Conservation (phyloP, 129 eudicot genomes). For the Centrapalus pauciflorus region DNA sequence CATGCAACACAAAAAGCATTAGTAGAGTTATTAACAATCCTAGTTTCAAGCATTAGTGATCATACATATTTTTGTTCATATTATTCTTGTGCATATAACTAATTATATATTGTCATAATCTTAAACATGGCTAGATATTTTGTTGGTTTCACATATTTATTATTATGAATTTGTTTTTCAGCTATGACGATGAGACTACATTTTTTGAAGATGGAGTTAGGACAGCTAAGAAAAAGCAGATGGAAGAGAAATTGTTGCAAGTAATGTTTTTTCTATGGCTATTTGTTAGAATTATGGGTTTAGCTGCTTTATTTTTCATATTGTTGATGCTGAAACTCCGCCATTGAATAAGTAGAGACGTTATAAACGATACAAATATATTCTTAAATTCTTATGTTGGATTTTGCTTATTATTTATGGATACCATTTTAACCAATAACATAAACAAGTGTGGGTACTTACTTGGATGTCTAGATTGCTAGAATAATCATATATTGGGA, state of each 20-base stretch:
- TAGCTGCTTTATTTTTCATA: neutral
- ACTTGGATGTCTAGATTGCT: neutral
- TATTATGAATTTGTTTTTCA: slow-evolving; percentile 17
- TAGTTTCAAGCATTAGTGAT: neutral
- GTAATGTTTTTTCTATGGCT: slow-evolving; percentile 8
- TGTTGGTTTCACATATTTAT: neutral
- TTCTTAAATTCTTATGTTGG: neutral
- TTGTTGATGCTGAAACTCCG: neutral
- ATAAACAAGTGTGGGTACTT: neutral
- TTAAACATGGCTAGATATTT: neutral
- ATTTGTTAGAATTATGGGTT: neutral
- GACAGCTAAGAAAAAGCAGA: slow-evolving; percentile 38
- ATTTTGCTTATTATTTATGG: neutral
- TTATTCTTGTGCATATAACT: neutral
- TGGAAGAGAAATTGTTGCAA: slow-evolving; percentile 47
- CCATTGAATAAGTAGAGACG: neutral
- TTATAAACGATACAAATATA: neutral
- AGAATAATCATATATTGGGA: neutral
- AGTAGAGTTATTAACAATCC: slow-evolving; percentile 10
- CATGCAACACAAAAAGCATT: slow-evolving; percentile 5
- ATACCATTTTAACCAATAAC: neutral
- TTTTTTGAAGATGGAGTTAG: slow-evolving; percentile 59
- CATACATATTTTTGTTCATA: neutral
- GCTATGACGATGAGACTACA: slow-evolving; percentile 51
- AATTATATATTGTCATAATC: neutral